A percentile compares a stretch with the other conserved stretches of the same genome.
phyloP scores from a whole-genome alignment of 208 protist species.

The Angomonas desouzai region DNA sequence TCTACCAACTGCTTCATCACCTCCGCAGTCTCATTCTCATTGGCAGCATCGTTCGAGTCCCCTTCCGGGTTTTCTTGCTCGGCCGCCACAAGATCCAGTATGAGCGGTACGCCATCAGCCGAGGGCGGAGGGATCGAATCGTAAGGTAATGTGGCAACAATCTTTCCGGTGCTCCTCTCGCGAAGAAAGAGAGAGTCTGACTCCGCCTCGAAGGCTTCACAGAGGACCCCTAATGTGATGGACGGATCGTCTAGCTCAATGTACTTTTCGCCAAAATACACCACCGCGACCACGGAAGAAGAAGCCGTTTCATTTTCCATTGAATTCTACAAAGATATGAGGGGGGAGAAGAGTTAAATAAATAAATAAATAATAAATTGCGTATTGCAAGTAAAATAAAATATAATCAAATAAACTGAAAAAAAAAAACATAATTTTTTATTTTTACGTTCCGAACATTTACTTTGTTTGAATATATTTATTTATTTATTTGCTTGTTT shows the following conservation, averaged over 20 bases:
- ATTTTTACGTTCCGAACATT: too few relatives aligned
- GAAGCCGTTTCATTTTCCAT: not conserved
- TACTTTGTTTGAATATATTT: too few relatives aligned
- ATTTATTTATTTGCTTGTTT: not conserved
- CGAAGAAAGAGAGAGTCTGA: constrained; percentile 45
- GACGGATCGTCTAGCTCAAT: constrained; percentile 56
- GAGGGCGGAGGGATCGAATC: constrained; percentile 35
- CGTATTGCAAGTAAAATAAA: too few relatives aligned
- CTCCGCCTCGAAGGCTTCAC: constrained; percentile 50
- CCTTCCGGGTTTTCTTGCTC: not conserved
- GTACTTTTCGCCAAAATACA: constrained; percentile 61
- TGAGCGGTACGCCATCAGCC: constrained; percentile 1
- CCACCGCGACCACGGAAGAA: constrained; percentile 20
- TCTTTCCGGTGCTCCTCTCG: constrained; percentile 33
- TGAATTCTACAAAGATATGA: constrained; percentile 17
- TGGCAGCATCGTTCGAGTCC: constrained; percentile 4
- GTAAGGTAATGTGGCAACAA: constrained; percentile 75
- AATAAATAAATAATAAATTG: too few relatives aligned
- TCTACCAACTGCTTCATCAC: constrained; percentile 59
- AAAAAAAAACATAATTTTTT: too few relatives aligned
- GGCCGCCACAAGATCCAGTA: not conserved
- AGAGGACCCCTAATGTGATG: constrained; percentile 70
- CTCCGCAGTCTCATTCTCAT: constrained; percentile 7
- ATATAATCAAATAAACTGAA: too few relatives aligned
- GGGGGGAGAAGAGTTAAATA: constrained; percentile 9